Evolutionary conservation across 352 stramenopile species (phyloP).

Genomic region (Globisporangium orthogonon): DNA sequence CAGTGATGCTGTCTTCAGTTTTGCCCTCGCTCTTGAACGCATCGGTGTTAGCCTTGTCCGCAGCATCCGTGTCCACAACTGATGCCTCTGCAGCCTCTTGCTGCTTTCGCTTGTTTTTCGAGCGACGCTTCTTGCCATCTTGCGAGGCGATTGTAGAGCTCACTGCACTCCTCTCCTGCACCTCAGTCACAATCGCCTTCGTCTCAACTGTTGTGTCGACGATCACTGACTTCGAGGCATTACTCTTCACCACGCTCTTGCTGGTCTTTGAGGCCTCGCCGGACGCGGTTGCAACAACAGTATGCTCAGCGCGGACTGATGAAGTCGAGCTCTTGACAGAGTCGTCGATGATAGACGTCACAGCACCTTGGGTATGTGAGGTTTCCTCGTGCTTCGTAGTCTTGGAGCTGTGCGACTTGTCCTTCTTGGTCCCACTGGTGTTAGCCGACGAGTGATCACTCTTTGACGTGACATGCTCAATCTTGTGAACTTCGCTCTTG

Average conservation of each 20-base stretch:
- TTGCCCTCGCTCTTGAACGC: background rate
- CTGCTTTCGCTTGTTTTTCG: slow-evolving; percentile 16
- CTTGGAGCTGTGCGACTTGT: background rate
- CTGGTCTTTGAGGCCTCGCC: too few relatives aligned
- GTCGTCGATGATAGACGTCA: background rate
- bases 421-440: background rate
- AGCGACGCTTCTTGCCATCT: slow-evolving; percentile 14
- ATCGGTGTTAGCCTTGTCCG: background rate
- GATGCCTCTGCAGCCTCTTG: slow-evolving; percentile 1
- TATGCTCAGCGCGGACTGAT: too few relatives aligned
- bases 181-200: background rate
- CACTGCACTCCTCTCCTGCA: background rate
- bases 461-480: background rate
- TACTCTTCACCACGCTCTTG: background rate
- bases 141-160: slow-evolving; percentile 4
- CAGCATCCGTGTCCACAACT: background rate
- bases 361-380: too few relatives aligned
- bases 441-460: background rate
- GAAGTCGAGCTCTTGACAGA: too few relatives aligned
- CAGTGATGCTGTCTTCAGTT: background rate
- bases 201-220: background rate
- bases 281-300: too few relatives aligned
- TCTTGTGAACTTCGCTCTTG: background rate
- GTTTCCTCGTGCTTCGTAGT: background rate
- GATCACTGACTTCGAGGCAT: background rate